phyloP scores from a whole-genome alignment of 257 asterid species.

The Gardenia jasminoides region DNA sequence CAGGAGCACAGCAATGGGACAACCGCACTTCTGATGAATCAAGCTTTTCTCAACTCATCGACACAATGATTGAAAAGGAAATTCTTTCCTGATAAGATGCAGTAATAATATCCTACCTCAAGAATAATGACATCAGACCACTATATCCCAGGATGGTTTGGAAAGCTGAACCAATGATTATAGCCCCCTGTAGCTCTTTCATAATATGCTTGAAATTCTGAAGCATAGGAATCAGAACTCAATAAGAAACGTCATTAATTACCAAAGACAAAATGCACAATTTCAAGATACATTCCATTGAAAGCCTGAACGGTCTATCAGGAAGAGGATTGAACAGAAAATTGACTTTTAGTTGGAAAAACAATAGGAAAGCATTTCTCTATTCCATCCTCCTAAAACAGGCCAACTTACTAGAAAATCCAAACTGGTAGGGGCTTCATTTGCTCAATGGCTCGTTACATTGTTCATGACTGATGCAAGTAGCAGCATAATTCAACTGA shows the following conservation, averaged over 20 bases:
- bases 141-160: constrained; percentile 93
- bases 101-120: constrained; percentile 47
- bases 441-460: neutral
- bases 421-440: neutral
- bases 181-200: constrained; percentile 97
- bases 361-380: neutral
- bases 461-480: neutral
- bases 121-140: constrained; percentile 72
- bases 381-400: neutral
- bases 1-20: neutral
- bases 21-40: neutral
- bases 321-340: neutral
- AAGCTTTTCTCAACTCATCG: neutral
- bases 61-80: neutral
- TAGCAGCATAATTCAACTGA: neutral
- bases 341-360: neutral
- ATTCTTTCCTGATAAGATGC: neutral
- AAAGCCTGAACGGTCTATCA: neutral
- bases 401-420: neutral
- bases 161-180: constrained; percentile 90
- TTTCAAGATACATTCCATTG: neutral
- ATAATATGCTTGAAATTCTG: constrained; percentile 96
- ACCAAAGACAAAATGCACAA: neutral
- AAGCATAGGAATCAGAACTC: constrained; percentile 20
- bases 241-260: neutral